Percentiles rank a stretch among this genome's conserved stretches.
Evolutionary conservation across 345 rosid species (phyloP).

Genomic region (Mallotus nudiflorus): DNA sequence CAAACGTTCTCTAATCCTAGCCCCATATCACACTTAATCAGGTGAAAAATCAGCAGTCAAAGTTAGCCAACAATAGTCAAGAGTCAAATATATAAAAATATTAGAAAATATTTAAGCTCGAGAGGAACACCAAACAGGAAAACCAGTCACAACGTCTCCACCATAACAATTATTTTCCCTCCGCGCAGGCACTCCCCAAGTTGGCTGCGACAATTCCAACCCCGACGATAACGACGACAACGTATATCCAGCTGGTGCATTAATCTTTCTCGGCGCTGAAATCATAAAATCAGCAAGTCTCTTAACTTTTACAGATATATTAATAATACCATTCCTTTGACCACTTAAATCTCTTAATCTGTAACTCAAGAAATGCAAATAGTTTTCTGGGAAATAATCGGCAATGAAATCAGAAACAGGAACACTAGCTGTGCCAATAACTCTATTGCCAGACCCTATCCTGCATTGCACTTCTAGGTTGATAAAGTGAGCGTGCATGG

Average conservation of each 20-base stretch:
- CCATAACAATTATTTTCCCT: not conserved
- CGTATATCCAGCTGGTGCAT: not conserved
- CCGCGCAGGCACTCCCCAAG: constrained; percentile 8
- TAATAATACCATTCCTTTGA: constrained; percentile 52
- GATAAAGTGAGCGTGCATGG: constrained; percentile 36
- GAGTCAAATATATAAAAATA: too few relatives aligned
- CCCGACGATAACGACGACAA: not conserved
- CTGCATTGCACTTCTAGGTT: constrained; percentile 42
- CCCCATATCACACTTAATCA: too few relatives aligned
- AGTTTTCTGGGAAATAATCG: constrained; percentile 46
- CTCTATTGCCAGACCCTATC: constrained; percentile 30
- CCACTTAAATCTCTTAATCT: constrained; percentile 52
- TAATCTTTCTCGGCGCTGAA: not conserved
- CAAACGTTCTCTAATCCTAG: too few relatives aligned
- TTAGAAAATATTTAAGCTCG: not conserved
- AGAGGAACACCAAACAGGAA: constrained; percentile 12
- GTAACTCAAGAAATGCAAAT: constrained; percentile 67
- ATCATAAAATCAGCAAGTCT: not conserved
- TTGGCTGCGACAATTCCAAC: not conserved
- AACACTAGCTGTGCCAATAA: constrained; percentile 43
- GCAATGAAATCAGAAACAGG: constrained; percentile 62
- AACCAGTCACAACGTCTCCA: constrained; percentile 1
- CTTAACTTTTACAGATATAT: constrained; percentile 54
- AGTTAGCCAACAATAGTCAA: too few relatives aligned
- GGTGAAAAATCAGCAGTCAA: not conserved